Percentiles rank a stretch among this genome's conserved stretches.
These are phyloP conservation scores for Leishmania martiniquensis DNA, from an alignment of 208 protist genomes.

Conservation along the genomic window DNA sequence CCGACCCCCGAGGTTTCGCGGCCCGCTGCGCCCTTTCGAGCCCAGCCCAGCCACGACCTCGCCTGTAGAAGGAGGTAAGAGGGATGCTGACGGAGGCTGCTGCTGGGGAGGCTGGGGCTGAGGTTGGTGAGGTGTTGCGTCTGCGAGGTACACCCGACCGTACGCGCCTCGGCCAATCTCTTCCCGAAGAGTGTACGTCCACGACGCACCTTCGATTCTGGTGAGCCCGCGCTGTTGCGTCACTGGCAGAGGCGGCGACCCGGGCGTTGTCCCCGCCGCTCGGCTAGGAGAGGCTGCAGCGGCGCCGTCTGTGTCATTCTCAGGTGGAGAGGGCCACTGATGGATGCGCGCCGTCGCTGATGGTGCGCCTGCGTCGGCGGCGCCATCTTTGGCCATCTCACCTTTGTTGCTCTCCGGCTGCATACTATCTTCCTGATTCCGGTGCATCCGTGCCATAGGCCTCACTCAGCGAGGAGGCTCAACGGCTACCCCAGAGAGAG, in stretches of 20 bases:
- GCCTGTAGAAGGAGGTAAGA: background rate
- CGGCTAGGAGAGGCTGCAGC: background rate
- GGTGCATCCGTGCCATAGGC: background rate
- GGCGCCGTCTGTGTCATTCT: background rate
- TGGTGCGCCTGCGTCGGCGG: background rate
- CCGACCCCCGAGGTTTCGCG: background rate
- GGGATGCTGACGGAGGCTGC: background rate
- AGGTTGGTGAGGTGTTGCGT: constrained; percentile 11
- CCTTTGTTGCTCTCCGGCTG: background rate
- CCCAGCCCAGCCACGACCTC: background rate
- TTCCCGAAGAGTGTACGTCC: constrained; percentile 75
- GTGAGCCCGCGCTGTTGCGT: background rate
- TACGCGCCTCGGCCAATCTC: constrained; percentile 97
- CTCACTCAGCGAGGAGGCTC: background rate
- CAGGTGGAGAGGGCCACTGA: background rate
- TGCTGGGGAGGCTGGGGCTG: background rate
- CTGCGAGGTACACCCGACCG: constrained; percentile 95
- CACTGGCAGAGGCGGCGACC: background rate
- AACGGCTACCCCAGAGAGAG: background rate
- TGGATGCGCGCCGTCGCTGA: background rate
- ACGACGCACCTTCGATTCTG: background rate
- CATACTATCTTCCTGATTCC: background rate
- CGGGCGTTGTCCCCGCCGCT: background rate
- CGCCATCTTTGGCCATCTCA: background rate
- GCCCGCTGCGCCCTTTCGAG: background rate